phyloP scores from a whole-genome alignment of 1,284 basidiomycete species.

The Malassezia brasiliensis region DNA sequence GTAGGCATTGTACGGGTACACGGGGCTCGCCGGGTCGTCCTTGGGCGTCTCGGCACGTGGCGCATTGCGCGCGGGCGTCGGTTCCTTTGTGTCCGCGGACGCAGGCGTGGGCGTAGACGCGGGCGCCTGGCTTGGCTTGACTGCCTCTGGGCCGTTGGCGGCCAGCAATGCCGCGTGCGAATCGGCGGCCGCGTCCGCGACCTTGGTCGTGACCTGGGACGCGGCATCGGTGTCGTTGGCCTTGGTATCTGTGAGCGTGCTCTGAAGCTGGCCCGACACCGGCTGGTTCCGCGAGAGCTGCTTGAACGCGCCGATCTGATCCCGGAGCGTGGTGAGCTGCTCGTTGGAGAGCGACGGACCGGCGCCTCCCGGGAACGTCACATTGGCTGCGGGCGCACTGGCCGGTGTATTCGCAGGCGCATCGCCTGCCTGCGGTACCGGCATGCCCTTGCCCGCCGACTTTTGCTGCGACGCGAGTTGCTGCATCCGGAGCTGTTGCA shows the following conservation, averaged over 20 bases:
- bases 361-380: neutral
- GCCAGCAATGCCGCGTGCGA: slow-evolving; percentile 57
- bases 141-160: slow-evolving; percentile 38
- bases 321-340: slow-evolving; percentile 72
- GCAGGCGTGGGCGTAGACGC: neutral
- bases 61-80: slow-evolving; percentile 20
- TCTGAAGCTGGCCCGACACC: slow-evolving; percentile 66
- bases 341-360: slow-evolving; percentile 49
- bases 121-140: neutral
- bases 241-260: slow-evolving; percentile 55
- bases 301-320: slow-evolving; percentile 83
- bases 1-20: slow-evolving; percentile 95
- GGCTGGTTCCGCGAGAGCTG: slow-evolving; percentile 68
- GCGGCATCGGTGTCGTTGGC: slow-evolving; percentile 47
- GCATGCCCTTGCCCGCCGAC: too few species aligned
- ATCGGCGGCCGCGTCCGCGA: slow-evolving; percentile 60
- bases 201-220: slow-evolving; percentile 65
- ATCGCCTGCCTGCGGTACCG: neutral
- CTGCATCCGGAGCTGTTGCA: slow-evolving; percentile 39
- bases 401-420: slow-evolving; percentile 6
- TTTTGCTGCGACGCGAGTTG: slow-evolving; percentile 19
- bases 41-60: slow-evolving; percentile 28
- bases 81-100: neutral
- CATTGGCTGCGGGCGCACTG: neutral
- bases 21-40: slow-evolving; percentile 66